Conservation (phyloP, 2,329 filamentous ascomycete species). For the Cladophialophora psammophila region DNA sequence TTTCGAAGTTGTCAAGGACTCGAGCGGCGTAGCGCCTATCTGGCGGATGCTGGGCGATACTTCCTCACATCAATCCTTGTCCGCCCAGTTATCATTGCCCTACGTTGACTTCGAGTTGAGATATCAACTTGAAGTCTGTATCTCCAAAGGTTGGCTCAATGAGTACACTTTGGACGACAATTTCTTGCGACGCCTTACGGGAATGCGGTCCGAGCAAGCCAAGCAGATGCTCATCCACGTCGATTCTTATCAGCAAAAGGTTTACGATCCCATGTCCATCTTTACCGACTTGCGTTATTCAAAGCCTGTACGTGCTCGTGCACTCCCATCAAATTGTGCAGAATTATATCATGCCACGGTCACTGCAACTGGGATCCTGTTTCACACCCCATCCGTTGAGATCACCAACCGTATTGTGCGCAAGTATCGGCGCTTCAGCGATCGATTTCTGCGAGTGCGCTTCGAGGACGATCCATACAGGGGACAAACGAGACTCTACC, state of each 20-base stretch:
- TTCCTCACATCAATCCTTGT: constrained; percentile 12
- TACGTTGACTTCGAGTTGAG: constrained; percentile 73
- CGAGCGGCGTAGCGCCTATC: constrained; percentile 53
- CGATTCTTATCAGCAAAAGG: constrained; percentile 66
- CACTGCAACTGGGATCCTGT: constrained; percentile 83
- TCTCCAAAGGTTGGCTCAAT: constrained; percentile 78
- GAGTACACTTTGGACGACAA: constrained; percentile 74
- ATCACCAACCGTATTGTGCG: constrained; percentile 87
- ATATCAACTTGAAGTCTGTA: constrained; percentile 91
- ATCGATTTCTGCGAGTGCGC: constrained; percentile 86
- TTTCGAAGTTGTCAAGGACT: constrained; percentile 51
- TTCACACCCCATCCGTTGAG: constrained; percentile 79
- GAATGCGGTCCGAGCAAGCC: constrained; percentile 62
- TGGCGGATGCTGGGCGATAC: constrained; percentile 52
- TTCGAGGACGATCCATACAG: constrained; percentile 79
- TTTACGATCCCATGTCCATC: constrained; percentile 75
- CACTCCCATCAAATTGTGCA: constrained; percentile 74
- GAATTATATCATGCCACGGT: constrained; percentile 78
- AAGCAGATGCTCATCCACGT: constrained; percentile 76
- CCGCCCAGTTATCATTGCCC: constrained; percentile 39
- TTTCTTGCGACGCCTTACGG: constrained; percentile 70
- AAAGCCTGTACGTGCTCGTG: constrained; percentile 57
- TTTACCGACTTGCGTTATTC: constrained; percentile 62
- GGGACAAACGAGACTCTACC: constrained; percentile 65
- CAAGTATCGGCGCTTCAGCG: constrained; percentile 70